Base-by-base conservation (phyloP, 768 basidiomycete genomes). In the Phlebiopsis flavidoalba region DNA sequence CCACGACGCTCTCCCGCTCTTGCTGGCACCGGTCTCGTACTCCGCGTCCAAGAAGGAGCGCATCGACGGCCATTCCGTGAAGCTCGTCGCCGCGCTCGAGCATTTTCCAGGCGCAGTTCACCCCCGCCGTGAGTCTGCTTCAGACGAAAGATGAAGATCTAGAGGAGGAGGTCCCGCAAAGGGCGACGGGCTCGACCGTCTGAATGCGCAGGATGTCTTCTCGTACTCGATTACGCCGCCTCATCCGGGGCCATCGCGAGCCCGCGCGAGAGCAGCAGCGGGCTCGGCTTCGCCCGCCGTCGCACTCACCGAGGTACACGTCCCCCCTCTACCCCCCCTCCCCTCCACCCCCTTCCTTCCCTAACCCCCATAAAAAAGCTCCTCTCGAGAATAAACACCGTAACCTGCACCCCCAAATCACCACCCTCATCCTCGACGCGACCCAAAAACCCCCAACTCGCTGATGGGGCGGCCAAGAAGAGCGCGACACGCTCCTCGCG, bases 21-120 rank as follows among this genome's bases (percentile, higher is more conserved):
- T 95, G n/a, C 81, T 97, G 95, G 95, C 80, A 94, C 72, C 79
- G n/a, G n/a, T 98, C 57, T 95, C 95, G 15, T 92, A n/a, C n/a
- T n/a, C 91, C 2, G 77, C 37, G 84, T 1, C 84, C 83, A 19
- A 86, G 75, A 85, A 87, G 59, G 87, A 92, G 62, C 87, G 95
- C 8, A 69, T 96, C 37, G 85, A 88, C 66, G 89, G n/a, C n/a
- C 95, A 14, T n/a, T 95, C 95, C 2, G 87, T 90, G 31, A 90
- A 93, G 71, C 86, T 98, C 54, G 73, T 96, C 60, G 76, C 78
- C 17, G 79, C 91, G 19, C 82, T 98, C 66, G 89, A 95, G 75
- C 86, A 88, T 63, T 95, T n/a, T 97, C 69, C 95, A 98, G 74
- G 72, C 80, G 6, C 78, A 82, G 53, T 89, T 85, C 66, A 72